Evolutionary conservation across 108 stramenopile genomes (phyloP).

Genomic region (Mediolabrus comicus): DNA sequence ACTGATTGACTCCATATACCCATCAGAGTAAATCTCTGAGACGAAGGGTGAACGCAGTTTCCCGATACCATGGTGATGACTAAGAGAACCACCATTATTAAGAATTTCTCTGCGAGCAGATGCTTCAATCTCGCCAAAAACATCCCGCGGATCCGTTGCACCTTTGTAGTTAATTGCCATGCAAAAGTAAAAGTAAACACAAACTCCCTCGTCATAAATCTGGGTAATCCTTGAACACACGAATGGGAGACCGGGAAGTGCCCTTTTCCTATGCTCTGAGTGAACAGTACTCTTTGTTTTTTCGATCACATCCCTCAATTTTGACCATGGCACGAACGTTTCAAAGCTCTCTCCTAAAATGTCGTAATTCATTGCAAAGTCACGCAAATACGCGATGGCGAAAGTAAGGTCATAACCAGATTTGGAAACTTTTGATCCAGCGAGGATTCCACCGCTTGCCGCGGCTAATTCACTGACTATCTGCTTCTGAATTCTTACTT

Average conservation of each 20-base stretch:
- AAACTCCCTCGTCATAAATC: conserved; percentile 93
- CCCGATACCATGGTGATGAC: conserved; percentile 95
- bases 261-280: conserved; percentile 57
- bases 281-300: conserved; percentile 70
- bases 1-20: conserved; percentile 33
- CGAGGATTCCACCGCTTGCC: conserved; percentile 66
- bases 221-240: conserved; percentile 90
- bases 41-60: conserved; percentile 78
- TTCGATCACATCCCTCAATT: conserved; percentile 53
- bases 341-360: conserved; percentile 92
- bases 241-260: conserved; percentile 83
- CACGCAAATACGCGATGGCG: conserved; percentile 93
- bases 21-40: conserved; percentile 46
- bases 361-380: conserved; percentile 91
- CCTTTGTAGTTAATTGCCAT: conserved; percentile 64
- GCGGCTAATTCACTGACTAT: conserved; percentile 45
- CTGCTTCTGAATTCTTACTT: conserved; percentile 70
- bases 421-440: conserved; percentile 76
- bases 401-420: conserved; percentile 92
- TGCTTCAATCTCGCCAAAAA: conserved; percentile 77
- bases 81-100: conserved; percentile 81
- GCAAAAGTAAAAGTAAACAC: conserved; percentile 94
- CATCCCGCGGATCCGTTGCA: conserved; percentile 54
- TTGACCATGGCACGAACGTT: conserved; percentile 92
- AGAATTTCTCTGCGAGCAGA: conserved; percentile 88